Evolutionary conservation across 176 grass and related monocot species (phyloP), one percentile per base, ranked within the genome.

Genomic region (Aegilops speltoides): DNA sequence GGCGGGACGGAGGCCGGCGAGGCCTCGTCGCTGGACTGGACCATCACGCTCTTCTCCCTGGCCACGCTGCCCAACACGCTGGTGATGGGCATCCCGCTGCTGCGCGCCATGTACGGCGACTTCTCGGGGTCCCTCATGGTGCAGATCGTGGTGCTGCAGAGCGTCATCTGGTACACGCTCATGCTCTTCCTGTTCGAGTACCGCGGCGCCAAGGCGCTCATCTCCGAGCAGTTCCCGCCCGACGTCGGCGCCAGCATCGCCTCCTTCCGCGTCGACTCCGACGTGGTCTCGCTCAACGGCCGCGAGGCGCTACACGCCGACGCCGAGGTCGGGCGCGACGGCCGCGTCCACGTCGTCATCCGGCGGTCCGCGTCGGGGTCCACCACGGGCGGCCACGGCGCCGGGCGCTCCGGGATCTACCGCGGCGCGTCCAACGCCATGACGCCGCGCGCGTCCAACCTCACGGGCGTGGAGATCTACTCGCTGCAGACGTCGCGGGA

Each of bases 171-270:
- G 97, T 99, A 99, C 88, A 99, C 97, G 33, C 90, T 99, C 38
- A 99, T 99, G 97, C 92, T 99, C 32, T 96, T 99, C 90, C 80
- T 99, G 31, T 99, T 99, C 84, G 97, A 99, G 97, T 99, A 99
- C 90, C 94, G 97, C 33, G 97, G 94, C 71, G 97, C 97, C 79
- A 96, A 93, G 89, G 83, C 94, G 79, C 86, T 99, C 80, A 99
- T 99, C 90, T 92, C 97, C 13, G 94, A 99, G 90, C 97, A 99
- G 87, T 99, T 99, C 88, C 92, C 97, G 14, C 90, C 92, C 1
- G 97, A 96, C 71, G 91, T 94, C 17, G 94, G 93, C 81, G 92
- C 87, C 40, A 91, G 93, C 82, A 99, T 99, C 83, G 79, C 97
- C 4, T 99, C 97, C 6, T 99, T 99, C 85, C 67, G 94, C 19